Evolutionary conservation across 352 stramenopile genomes (phyloP), one percentile per base, ranked within the genome.

Genomic region (Globisporangium cederbergense): DNA sequence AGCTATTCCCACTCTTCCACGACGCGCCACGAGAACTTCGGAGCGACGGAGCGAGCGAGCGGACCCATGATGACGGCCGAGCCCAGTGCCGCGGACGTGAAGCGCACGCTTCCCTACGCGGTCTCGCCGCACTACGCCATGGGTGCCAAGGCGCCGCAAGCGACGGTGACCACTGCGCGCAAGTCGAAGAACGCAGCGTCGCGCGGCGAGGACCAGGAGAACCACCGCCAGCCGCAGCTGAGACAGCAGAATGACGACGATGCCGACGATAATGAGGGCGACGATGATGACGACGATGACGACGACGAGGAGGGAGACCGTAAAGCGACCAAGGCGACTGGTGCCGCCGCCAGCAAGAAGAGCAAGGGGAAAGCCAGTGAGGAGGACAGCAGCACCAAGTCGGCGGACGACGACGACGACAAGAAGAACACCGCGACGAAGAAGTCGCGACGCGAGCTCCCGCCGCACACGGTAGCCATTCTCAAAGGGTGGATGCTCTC

Each of bases 401-500:
- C 57, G 18, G 62, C 56, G 28, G 65, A 55, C 55, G 72, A 79
- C 14, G 67, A 74, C 38, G 75, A 78, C 61, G 72, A 80, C 34
- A 77, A 69, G 51, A 83, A 87, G 65, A 62, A 42, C 14, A 50
- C 66, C 45, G 42, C 59, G 46, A 78, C 77, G 18, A 92, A 91
- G 60, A 96, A 96, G 64, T 89, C 83, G 38, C 75, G 87, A 0
- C 85, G 87, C 7, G 87, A 96, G 57, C 67, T 96, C 25, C 88
- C 88, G 30, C 84, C 88, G 45, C 83, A 93, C 61, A 95, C 88
- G 13, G 86, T 95, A 51, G 83, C 83, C 30, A 92, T 94, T 54
- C 69, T 96, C 7, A 95, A 95, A 56, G 83, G 81, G 6, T 96
- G 88, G 88, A 96, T 96, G 85, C 75, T 96, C 30, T 95, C 86